Conservation (phyloP, 2,329 filamentous ascomycete species). For the Lecanosticta acicola region DNA sequence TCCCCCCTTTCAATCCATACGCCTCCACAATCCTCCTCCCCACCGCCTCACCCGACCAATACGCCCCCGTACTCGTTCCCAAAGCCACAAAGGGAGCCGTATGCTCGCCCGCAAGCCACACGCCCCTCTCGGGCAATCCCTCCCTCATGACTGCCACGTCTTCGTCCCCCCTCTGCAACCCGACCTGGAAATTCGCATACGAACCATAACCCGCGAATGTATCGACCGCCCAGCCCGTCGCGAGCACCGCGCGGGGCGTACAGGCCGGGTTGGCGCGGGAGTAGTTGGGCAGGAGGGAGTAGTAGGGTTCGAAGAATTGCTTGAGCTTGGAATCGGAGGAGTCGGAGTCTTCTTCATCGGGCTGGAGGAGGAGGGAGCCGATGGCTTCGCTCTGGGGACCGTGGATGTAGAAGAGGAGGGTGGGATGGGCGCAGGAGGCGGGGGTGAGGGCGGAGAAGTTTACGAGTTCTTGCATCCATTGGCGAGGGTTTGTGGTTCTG, state of each 20-base stretch:
- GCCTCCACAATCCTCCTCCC: conserved; percentile 57
- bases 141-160: conserved; percentile 60
- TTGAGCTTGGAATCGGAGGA: conserved; percentile 53
- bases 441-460: conserved; percentile 64
- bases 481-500: conserved; percentile 52
- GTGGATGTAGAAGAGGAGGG: conserved; percentile 76
- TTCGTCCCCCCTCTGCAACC: conserved; percentile 61
- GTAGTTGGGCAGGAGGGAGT: conserved; percentile 68
- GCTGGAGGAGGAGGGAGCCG: conserved; percentile 32
- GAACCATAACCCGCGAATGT: conserved; percentile 74
- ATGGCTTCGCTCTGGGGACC: conserved; percentile 57
- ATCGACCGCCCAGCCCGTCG: conserved; percentile 74
- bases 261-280: conserved; percentile 50
- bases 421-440: conserved; percentile 60
- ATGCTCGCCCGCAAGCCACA: conserved; percentile 89
- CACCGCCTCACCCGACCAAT: conserved; percentile 81
- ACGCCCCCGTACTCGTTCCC: conserved; percentile 84
- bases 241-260: conserved; percentile 56
- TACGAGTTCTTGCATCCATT: conserved; percentile 60
- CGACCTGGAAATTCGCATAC: conserved; percentile 80
- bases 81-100: conserved; percentile 84
- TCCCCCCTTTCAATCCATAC: conserved; percentile 42
- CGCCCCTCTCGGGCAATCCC: conserved; percentile 55
- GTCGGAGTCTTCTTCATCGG: conserved; percentile 33
- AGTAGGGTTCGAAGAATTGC: conserved; percentile 72